These are phyloP conservation scores for Ceratobasidium sp. DNA, from an alignment of 1,284 basidiomycete genomes.

Conservation along the genomic window DNA sequence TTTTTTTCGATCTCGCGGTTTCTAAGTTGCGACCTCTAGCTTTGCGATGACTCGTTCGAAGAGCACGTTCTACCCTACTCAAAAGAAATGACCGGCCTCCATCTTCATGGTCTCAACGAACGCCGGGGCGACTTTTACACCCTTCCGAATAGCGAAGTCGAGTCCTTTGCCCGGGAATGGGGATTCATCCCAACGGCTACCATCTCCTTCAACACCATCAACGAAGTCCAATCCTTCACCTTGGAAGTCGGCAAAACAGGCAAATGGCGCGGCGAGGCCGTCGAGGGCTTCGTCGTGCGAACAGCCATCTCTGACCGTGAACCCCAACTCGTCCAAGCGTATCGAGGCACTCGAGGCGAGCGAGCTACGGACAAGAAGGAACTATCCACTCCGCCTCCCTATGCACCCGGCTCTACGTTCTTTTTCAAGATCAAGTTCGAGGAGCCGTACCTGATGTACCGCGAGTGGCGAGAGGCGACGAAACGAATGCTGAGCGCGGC, in stretches of 20 bases:
- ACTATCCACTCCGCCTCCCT: slow-evolving; percentile 65
- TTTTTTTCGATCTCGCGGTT: neutral
- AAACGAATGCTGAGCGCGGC: slow-evolving; percentile 72
- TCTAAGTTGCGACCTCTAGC: slow-evolving; percentile 62
- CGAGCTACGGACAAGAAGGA: slow-evolving; percentile 50
- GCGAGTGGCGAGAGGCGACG: slow-evolving; percentile 97
- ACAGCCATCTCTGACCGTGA: slow-evolving; percentile 67
- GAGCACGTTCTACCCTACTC: slow-evolving; percentile 95
- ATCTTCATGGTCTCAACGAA: slow-evolving; percentile 92
- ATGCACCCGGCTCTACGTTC: slow-evolving; percentile 85
- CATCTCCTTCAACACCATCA: slow-evolving; percentile 71
- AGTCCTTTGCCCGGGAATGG: slow-evolving; percentile 88
- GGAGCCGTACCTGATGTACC: slow-evolving; percentile 98
- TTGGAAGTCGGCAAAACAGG: slow-evolving; percentile 77
- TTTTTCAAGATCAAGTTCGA: slow-evolving; percentile 99
- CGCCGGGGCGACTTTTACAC: slow-evolving; percentile 83
- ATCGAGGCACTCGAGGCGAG: slow-evolving; percentile 55
- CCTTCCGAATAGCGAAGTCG: slow-evolving; percentile 75
- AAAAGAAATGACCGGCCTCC: slow-evolving; percentile 87
- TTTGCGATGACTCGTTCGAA: slow-evolving; percentile 98
- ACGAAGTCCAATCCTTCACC: slow-evolving; percentile 82
- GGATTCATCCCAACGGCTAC: slow-evolving; percentile 90
- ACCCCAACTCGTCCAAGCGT: slow-evolving; percentile 56
- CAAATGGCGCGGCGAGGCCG: slow-evolving; percentile 85
- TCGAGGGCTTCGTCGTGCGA: slow-evolving; percentile 98